Evolutionary conservation across 129 eudicot species (phyloP), one percentile per base, ranked within the genome.

Genomic region (Pseudognaphalium luteoalbum): DNA sequence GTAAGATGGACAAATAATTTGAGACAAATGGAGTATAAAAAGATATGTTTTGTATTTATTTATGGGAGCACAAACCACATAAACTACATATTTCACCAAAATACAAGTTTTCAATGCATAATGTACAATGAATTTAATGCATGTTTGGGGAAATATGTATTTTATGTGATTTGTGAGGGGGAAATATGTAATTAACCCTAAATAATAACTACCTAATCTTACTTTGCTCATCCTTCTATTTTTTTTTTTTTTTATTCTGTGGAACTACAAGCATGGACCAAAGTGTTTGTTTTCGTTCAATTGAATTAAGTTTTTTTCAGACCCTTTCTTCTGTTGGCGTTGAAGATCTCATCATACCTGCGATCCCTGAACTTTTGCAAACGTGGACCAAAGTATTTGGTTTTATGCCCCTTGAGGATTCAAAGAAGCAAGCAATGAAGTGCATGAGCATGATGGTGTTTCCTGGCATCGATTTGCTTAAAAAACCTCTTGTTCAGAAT

Each of bases 351-450:
- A 83, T 88, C 29, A 88, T 88, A 71, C 93, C 93, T 32, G 93
- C 90, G 6, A 86, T 88, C 37, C 81, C 93, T 35, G 84, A 83
- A 73, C 85, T 88, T 25, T n/a, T 81, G 54, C 73, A 88, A 60
- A 86, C 90, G 17, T 88, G 93, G 90, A 88, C 90, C 12, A 77
- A 85, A 6, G 90, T 79, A 41, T 88, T 88, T 37, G 90, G 88
- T 67, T 88, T 88, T 81, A 25, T 68, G 71, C 78, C 84, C 21
- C 76, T 80, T 60, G 88, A 83, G 47, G 82, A 79, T 70, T 73
- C 85, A 66, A 74, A 74, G 35, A 81, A 75, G 74, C 75, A 73
- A 44, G 83, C 65, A 73, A 84, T 84, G 81, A 83, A 70, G 70
- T 51, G 56, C 73, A 81, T 79, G 85, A 86, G 67, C 41, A 63